Conservation (phyloP, 306 rosid genomes). For the Sophora flavescens region DNA sequence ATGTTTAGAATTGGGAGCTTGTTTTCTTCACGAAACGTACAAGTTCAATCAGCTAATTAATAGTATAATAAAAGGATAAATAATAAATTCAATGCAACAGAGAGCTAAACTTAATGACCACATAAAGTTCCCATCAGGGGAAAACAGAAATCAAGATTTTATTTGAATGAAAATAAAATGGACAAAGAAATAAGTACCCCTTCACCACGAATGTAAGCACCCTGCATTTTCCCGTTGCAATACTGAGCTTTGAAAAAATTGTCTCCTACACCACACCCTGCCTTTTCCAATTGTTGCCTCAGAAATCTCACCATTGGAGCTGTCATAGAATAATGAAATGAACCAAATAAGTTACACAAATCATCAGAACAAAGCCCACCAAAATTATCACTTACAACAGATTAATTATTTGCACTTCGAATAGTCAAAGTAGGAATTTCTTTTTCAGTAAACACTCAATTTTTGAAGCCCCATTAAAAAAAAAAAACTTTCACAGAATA, state of each 20-base stretch:
- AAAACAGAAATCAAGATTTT: neutral
- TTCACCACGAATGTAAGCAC: constrained; percentile 61
- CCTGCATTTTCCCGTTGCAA: constrained; percentile 48
- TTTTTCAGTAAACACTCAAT: neutral
- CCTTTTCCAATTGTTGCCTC: constrained; percentile 66
- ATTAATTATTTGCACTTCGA: neutral
- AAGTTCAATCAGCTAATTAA: neutral
- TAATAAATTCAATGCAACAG: neutral
- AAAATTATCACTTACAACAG: neutral
- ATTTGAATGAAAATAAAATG: neutral
- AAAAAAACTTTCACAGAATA: neutral
- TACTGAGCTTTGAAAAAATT: constrained; percentile 59
- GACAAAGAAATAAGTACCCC: constrained; percentile 59
- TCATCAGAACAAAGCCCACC: neutral
- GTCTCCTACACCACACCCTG: constrained; percentile 66
- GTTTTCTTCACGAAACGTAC: neutral
- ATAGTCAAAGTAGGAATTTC: too few relatives aligned
- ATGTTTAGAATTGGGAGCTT: neutral
- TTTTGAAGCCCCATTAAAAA: neutral
- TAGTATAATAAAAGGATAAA: too few relatives aligned
- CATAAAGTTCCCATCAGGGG: neutral
- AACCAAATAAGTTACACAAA: neutral
- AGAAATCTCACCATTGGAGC: constrained; percentile 75
- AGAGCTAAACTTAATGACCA: neutral
- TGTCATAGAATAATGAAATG: constrained; percentile 37